Evolutionary conservation across 2,329 filamentous ascomycete genomes (phyloP).

Genomic region (Trichoderma sp.): DNA sequence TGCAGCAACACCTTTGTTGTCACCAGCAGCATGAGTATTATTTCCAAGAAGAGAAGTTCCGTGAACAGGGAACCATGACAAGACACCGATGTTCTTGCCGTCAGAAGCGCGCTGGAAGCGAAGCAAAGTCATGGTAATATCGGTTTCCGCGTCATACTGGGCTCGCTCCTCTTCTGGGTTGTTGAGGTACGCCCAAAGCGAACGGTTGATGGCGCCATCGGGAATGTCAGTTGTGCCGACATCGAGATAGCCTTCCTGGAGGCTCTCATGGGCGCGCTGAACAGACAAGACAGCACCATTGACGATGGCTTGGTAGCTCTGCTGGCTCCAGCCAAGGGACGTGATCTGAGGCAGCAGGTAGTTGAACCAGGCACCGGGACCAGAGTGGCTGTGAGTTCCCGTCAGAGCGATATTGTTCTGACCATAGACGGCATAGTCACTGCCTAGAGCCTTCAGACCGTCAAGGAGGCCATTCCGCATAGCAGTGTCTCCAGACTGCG

Average conservation of each 20-base stretch:
- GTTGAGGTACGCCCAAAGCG: slow-evolving; percentile 80
- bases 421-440: slow-evolving; percentile 70
- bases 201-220: slow-evolving; percentile 85
- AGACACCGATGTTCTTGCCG: slow-evolving; percentile 70
- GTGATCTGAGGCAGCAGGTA: slow-evolving; percentile 92
- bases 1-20: slow-evolving; percentile 94
- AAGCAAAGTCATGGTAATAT: slow-evolving; percentile 68
- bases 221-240: slow-evolving; percentile 66
- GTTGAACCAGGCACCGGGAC: slow-evolving; percentile 90
- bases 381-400: slow-evolving; percentile 89
- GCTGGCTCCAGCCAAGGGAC: slow-evolving; percentile 77
- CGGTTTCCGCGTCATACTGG: slow-evolving; percentile 56
- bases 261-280: slow-evolving; percentile 64
- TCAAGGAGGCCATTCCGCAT: slow-evolving; percentile 83
- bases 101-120: slow-evolving; percentile 74
- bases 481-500: slow-evolving; percentile 84
- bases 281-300: slow-evolving; percentile 82
- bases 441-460: slow-evolving; percentile 65
- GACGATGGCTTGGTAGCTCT: slow-evolving; percentile 86
- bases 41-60: slow-evolving; percentile 89
- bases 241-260: slow-evolving; percentile 63
- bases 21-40: slow-evolving; percentile 87
- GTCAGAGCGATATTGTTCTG: slow-evolving; percentile 84
- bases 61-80: slow-evolving; percentile 92
- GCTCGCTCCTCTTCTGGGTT: slow-evolving; percentile 76